These are phyloP conservation scores for Vigna reflexopilosa DNA, from an alignment of 306 rosid species.

Conservation along the genomic window DNA sequence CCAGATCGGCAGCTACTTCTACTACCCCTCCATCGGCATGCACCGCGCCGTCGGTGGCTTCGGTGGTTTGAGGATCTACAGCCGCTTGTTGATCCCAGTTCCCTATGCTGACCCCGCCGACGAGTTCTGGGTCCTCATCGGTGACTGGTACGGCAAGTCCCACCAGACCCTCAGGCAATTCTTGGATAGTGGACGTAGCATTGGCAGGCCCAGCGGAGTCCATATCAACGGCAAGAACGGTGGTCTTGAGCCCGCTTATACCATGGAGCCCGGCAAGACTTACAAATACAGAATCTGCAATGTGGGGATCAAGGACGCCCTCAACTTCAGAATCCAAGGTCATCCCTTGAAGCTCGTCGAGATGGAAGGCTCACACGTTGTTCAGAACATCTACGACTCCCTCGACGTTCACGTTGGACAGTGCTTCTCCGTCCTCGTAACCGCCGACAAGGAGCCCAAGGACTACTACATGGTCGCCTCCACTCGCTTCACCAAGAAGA, in stretches of 20 bases:
- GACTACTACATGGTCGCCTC: conserved; percentile 76
- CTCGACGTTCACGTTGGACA: conserved; percentile 85
- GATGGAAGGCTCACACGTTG: conserved; percentile 83
- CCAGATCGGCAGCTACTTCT: conserved; percentile 80
- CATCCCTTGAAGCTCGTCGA: conserved; percentile 79
- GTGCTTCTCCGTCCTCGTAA: conserved; percentile 67
- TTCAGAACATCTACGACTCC: conserved; percentile 73
- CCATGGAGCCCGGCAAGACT: conserved; percentile 77
- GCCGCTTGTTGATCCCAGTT: conserved; percentile 81
- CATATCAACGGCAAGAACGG: conserved; percentile 67
- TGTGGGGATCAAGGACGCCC: conserved; percentile 65
- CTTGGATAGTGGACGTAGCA: conserved; percentile 65
- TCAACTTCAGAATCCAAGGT: conserved; percentile 80
- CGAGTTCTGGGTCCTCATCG: conserved; percentile 71
- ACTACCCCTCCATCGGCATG: conserved; percentile 62
- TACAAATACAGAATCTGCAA: conserved; percentile 83
- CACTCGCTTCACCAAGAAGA: conserved; percentile 65
- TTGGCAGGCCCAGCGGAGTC: conserved; percentile 74
- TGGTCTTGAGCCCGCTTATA: conserved; percentile 55
- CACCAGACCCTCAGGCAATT: conserved; percentile 54
- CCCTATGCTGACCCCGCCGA: conserved; percentile 83
- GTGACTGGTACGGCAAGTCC: conserved; percentile 76
- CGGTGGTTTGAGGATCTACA: conserved; percentile 69
- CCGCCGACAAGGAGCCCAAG: conserved; percentile 68
- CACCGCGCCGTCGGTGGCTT: conserved; percentile 72